These are phyloP conservation scores for Bathelium albidoporum DNA, from an alignment of 495 filamentous ascomycete genomes.

Conservation along the genomic window DNA sequence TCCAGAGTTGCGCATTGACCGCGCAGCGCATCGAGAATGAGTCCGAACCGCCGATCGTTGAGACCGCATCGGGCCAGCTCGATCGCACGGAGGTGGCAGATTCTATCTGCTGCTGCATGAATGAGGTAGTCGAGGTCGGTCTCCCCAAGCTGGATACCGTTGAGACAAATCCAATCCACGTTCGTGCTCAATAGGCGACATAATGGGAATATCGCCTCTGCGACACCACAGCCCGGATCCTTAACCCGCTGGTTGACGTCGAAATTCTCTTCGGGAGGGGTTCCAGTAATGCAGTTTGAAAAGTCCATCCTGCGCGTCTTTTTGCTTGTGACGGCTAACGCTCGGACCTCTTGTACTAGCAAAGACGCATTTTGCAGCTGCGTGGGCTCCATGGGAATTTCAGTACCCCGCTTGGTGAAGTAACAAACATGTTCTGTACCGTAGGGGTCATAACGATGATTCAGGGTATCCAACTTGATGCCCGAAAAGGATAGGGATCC, in stretches of 20 bases:
- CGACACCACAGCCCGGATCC: constrained; percentile 66
- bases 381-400: constrained; percentile 46
- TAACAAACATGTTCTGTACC: constrained; percentile 55
- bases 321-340: constrained; percentile 57
- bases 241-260: constrained; percentile 41
- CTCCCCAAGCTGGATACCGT: constrained; percentile 73
- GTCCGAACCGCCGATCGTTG: constrained; percentile 45
- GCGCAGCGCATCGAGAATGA: constrained; percentile 48
- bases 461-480: constrained; percentile 58
- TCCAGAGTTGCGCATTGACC: constrained; percentile 66
- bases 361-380: constrained; percentile 50
- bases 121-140: constrained; percentile 66
- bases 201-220: constrained; percentile 66
- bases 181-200: constrained; percentile 64
- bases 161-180: constrained; percentile 71
- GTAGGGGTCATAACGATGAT: constrained; percentile 48
- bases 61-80: constrained; percentile 72
- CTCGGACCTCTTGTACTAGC: constrained; percentile 63
- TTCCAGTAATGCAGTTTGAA: constrained; percentile 43
- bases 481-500: constrained; percentile 71
- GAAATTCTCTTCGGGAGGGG: constrained; percentile 38
- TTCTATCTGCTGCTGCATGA: constrained; percentile 52
- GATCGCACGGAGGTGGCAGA: constrained; percentile 63
- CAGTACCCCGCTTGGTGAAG: constrained; percentile 45
- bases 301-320: constrained; percentile 55